phyloP scores from a whole-genome alignment of 2,329 filamentous ascomycete species.

The Neopestalotiopsis rosae region DNA sequence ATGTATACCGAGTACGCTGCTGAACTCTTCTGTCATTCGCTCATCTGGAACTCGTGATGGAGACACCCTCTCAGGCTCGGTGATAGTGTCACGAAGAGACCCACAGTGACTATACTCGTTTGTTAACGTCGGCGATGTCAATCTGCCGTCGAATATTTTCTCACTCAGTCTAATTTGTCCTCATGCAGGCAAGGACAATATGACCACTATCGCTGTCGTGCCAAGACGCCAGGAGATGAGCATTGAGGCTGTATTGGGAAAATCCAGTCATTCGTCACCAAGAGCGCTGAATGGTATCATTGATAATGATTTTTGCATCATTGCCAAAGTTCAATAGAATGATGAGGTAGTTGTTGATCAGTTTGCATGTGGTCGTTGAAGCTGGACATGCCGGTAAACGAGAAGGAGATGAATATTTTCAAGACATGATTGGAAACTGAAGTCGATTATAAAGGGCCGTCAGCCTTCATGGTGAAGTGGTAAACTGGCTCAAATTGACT shows the following conservation, averaged over 20 bases:
- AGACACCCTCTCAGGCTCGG: too few species aligned
- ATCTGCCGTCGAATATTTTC: too few species aligned
- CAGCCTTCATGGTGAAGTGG: neutral
- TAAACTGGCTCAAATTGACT: constrained; percentile 5
- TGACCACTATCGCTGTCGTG: neutral
- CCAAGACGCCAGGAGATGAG: neutral
- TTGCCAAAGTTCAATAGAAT: neutral
- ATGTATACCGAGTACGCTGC: neutral
- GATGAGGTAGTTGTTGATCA: neutral
- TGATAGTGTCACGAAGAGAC: too few species aligned
- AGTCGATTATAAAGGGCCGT: neutral
- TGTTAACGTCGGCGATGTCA: too few species aligned
- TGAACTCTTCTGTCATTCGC: too few species aligned
- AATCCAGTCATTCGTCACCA: neutral
- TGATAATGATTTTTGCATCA: neutral
- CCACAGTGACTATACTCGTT: too few species aligned
- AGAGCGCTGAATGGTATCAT: neutral
- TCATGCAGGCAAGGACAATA: neutral
- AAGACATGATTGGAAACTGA: too few species aligned
- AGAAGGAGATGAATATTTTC: too few species aligned
- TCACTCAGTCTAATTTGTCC: neutral
- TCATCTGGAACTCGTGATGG: too few species aligned
- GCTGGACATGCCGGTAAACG: neutral
- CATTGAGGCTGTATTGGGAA: neutral
- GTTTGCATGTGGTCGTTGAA: neutral